Evolutionary conservation across 2,329 filamentous ascomycete species (phyloP).

Genomic region (Botryotinia narcissicola): DNA sequence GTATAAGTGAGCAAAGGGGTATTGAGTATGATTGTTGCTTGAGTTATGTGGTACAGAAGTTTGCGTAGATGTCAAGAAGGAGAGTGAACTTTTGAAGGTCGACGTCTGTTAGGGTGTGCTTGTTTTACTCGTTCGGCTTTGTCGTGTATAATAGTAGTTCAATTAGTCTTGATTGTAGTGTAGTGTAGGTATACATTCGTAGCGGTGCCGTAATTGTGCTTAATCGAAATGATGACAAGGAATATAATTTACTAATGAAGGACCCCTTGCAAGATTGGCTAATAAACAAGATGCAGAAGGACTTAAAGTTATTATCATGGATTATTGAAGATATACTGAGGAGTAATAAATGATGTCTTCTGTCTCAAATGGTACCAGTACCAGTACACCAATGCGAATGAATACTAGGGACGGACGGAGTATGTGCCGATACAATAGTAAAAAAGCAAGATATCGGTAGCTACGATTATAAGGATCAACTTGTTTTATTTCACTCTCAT

Average conservation of each 20-base stretch:
- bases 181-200: background rate
- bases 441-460: background rate
- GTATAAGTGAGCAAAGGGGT: conserved; percentile 7
- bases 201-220: background rate
- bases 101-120: background rate
- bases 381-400: background rate
- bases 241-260: conserved; percentile 5
- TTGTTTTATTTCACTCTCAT: background rate
- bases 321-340: background rate
- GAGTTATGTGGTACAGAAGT: background rate
- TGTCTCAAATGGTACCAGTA: background rate
- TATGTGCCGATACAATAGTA: background rate
- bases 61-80: background rate
- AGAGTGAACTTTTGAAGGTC: background rate
- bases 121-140: conserved; percentile 4
- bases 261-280: background rate
- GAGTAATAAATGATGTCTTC: background rate
- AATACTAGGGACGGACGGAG: background rate
- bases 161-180: background rate
- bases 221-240: conserved; percentile 19
- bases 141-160: background rate
- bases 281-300: background rate
- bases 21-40: background rate
- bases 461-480: background rate
- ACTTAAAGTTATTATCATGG: background rate